A percentile compares a stretch with the other conserved stretches of the same genome.
These are phyloP conservation scores for Alectoria sarmentosa DNA, from an alignment of 495 filamentous ascomycete species.

Conservation along the genomic window DNA sequence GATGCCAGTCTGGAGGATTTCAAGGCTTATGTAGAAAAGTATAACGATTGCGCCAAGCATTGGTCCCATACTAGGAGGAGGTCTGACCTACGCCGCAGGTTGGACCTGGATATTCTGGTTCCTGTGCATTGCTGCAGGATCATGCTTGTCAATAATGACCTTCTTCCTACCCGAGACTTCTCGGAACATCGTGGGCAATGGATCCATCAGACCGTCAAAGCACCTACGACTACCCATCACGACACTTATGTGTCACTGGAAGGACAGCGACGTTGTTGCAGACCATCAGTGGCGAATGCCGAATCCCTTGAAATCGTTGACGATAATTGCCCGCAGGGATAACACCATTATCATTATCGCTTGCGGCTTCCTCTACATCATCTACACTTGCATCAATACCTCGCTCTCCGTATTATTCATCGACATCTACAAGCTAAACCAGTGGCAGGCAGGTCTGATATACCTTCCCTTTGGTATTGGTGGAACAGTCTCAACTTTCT, in stretches of 20 bases:
- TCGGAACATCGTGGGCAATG: conserved; percentile 40
- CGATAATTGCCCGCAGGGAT: conserved; percentile 22
- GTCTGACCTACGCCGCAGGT: conserved; percentile 38
- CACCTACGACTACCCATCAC: conserved; percentile 20
- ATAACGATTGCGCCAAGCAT: conserved; percentile 25
- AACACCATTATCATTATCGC: conserved; percentile 22
- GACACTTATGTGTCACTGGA: conserved; percentile 20
- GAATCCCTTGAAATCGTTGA: conserved; percentile 28
- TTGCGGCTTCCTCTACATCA: conserved; percentile 24
- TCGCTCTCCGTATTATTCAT: conserved; percentile 25
- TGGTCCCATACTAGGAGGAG: conserved; percentile 40
- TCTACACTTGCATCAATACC: conserved; percentile 24
- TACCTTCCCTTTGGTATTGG: conserved; percentile 33
- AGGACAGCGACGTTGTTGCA: conserved; percentile 11
- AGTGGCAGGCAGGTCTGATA: conserved; percentile 30
- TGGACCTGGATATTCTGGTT: conserved; percentile 78
- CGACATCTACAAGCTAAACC: conserved; percentile 26
- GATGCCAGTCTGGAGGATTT: background rate
- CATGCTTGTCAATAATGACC: conserved; percentile 31
- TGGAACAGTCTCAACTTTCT: conserved; percentile 23
- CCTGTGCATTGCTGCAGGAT: conserved; percentile 47
- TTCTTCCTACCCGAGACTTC: conserved; percentile 40
- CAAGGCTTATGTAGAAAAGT: conserved; percentile 15
- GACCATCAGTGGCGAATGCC: conserved; percentile 22
- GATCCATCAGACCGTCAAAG: conserved; percentile 23